Percentiles rank a stretch among this genome's conserved stretches.
Evolutionary conservation across 305 asterid species (phyloP).

Genomic region (Rubia tinctorum): DNA sequence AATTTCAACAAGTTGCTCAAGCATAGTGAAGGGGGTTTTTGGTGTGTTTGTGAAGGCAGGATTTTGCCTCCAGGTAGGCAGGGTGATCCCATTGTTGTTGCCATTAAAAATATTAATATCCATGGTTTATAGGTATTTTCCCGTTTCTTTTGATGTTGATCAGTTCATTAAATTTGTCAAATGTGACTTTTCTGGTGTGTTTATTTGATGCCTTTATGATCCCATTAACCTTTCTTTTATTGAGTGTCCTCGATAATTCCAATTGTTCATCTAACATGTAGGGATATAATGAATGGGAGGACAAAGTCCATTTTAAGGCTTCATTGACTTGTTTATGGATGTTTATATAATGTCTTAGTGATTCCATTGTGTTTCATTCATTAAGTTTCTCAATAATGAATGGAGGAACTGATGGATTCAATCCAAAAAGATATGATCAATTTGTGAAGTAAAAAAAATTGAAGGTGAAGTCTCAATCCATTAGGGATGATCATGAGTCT

Average conservation of each 20-base stretch:
- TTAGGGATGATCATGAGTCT: too few species aligned
- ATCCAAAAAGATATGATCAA: too few species aligned
- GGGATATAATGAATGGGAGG: too few species aligned
- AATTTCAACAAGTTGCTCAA: constrained; percentile 59
- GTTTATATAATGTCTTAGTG: neutral
- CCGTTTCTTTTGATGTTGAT: neutral
- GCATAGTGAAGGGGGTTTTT: constrained; percentile 92
- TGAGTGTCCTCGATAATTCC: too few species aligned
- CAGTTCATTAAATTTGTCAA: neutral
- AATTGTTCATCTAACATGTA: too few species aligned
- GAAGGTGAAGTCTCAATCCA: too few species aligned
- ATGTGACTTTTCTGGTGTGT: neutral
- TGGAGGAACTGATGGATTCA: too few species aligned
- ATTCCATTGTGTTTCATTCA: neutral
- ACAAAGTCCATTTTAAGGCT: neutral
- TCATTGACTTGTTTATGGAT: neutral
- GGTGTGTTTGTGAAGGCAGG: constrained; percentile 74
- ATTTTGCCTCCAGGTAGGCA: constrained; percentile 35
- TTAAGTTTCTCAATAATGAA: too few species aligned
- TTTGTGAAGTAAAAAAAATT: too few species aligned
- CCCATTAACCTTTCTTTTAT: neutral
- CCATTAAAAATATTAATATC: constrained; percentile 72
- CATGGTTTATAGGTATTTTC: constrained; percentile 67
- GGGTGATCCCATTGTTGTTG: constrained; percentile 51
- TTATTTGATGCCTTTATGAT: neutral